Conservation (phyloP, 768 basidiomycete species). For the Pleurotus platypus region DNA sequence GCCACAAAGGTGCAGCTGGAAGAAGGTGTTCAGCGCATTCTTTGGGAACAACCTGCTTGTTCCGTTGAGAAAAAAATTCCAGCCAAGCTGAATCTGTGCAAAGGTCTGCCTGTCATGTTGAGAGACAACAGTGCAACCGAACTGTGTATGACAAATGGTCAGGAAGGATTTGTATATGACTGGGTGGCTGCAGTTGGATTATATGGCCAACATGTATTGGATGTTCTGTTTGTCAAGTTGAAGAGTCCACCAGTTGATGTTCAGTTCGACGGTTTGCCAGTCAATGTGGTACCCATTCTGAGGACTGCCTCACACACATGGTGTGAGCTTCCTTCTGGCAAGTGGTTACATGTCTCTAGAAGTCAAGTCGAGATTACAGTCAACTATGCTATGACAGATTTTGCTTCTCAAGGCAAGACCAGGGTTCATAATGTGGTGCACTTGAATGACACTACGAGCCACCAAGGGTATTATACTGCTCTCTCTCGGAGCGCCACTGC, state of each 20-base stretch:
- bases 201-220: constrained; percentile 7
- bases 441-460: constrained; percentile 16
- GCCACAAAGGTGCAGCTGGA: no score
- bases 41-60: no score
- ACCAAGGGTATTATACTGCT: constrained; percentile 26
- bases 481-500: constrained; percentile 21
- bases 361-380: constrained; percentile 21
- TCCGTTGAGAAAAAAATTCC: constrained; percentile 15
- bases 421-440: constrained; percentile 22
- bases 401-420: constrained; percentile 29
- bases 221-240: constrained; percentile 13
- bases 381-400: constrained; percentile 33
- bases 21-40: no score
- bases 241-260: constrained; percentile 5
- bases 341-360: constrained; percentile 11
- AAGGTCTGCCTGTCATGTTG: constrained; percentile 31
- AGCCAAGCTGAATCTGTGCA: constrained; percentile 23
- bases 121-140: constrained; percentile 26
- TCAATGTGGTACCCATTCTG: constrained; percentile 18
- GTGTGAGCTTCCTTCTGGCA: constrained; percentile 14
- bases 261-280: constrained; percentile 11
- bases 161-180: constrained; percentile 6
- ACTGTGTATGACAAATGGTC: constrained; percentile 18
- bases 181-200: not conserved
- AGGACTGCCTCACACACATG: not conserved